phyloP scores from a whole-genome alignment of 2,329 filamentous ascomycete species.

The Stenocarpella maydis region DNA sequence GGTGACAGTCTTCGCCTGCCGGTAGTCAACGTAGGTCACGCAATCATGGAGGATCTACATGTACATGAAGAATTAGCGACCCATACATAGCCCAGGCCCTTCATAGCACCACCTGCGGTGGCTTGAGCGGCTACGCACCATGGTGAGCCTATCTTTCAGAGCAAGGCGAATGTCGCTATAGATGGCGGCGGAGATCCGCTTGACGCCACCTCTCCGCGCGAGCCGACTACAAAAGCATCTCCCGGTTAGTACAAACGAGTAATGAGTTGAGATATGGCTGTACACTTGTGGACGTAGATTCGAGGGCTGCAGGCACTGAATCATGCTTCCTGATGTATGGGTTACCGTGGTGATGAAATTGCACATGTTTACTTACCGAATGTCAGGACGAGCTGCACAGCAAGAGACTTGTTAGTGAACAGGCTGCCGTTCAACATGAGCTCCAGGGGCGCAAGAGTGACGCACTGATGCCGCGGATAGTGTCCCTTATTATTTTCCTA shows the following conservation, averaged over 20 bases:
- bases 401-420: background rate
- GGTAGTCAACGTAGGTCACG: conserved; percentile 61
- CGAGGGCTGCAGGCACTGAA: background rate
- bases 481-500: conserved; percentile 59
- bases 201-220: conserved; percentile 79
- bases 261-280: too few species aligned
- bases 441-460: conserved; percentile 30
- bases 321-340: background rate
- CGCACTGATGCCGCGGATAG: conserved; percentile 60
- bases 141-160: conserved; percentile 58
- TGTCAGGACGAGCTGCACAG: conserved; percentile 35
- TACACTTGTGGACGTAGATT: too few species aligned
- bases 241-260: background rate
- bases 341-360: conserved; percentile 7
- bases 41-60: conserved; percentile 61
- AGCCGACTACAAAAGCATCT: conserved; percentile 60
- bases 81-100: background rate
- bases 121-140: conserved; percentile 47
- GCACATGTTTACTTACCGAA: conserved; percentile 26
- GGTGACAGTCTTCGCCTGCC: conserved; percentile 68
- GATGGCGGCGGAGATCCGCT: conserved; percentile 71
- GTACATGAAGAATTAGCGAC: conserved; percentile 30
- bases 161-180: conserved; percentile 68
- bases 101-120: background rate
- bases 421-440: background rate